phyloP scores from a whole-genome alignment of 2,329 filamentous ascomycete species.

The Neurospora sp. region DNA sequence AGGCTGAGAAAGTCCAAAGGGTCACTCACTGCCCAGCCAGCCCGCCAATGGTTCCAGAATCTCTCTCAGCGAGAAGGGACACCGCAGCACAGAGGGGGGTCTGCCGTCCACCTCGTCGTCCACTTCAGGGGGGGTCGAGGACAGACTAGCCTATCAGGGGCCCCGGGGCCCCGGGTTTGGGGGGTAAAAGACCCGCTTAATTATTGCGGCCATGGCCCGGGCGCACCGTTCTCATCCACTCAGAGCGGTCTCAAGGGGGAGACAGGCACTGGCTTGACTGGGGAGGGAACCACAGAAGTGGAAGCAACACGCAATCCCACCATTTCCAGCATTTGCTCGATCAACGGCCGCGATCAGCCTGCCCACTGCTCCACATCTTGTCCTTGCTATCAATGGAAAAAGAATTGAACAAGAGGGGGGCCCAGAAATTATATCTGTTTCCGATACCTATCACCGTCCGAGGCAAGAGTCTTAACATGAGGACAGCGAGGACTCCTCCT shows the following conservation, averaged over 20 bases:
- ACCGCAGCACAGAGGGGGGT: background rate
- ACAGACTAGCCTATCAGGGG: conserved; percentile 6
- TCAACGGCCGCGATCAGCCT: background rate
- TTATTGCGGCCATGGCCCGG: background rate
- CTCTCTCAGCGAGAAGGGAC: background rate
- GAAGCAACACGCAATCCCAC: background rate
- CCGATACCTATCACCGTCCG: background rate
- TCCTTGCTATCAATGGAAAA: background rate
- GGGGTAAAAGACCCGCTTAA: conserved; percentile 5
- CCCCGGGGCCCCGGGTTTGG: conserved; percentile 6
- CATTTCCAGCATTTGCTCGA: background rate
- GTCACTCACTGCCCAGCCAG: background rate
- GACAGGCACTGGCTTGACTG: background rate
- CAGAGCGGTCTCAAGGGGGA: background rate
- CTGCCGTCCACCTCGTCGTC: background rate
- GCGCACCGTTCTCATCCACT: background rate
- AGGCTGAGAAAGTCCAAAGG: background rate
- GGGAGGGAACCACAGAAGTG: background rate
- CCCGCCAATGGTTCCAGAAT: background rate
- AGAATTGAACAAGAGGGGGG: background rate
- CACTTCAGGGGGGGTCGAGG: background rate
- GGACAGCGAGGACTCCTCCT: background rate
- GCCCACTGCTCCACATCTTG: background rate
- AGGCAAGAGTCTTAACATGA: background rate
- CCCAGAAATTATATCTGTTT: background rate